These are phyloP conservation scores for Zoysia matrella DNA, from an alignment of 202 grass and related monocot genomes.

Conservation along the genomic window DNA sequence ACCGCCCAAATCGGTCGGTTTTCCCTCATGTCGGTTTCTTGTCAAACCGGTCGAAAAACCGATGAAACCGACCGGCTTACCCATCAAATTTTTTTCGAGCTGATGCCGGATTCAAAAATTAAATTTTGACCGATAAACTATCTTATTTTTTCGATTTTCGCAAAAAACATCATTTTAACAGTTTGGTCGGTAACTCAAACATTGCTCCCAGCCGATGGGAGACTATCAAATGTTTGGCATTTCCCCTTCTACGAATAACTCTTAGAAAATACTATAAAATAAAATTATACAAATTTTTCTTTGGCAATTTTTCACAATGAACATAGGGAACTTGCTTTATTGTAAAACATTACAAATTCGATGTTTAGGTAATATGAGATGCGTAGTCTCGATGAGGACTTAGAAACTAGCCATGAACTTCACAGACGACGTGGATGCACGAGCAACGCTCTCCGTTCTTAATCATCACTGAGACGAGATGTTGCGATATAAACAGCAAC, in stretches of 20 bases:
- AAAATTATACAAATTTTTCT: neutral
- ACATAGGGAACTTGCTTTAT: neutral
- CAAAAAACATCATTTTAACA: no score
- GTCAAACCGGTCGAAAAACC: no score
- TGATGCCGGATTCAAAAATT: no score
- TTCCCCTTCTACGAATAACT: neutral
- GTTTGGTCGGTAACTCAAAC: no score
- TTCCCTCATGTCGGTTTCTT: no score
- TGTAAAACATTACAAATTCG: no score
- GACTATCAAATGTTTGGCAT: neutral
- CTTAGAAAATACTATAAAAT: no score
- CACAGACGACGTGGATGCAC: neutral
- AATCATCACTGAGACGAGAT: constrained; percentile 2
- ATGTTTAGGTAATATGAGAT: neutral
- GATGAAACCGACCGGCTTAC: no score
- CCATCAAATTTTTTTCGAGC: no score
- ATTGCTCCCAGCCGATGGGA: neutral
- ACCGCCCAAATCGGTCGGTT: no score
- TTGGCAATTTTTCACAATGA: neutral
- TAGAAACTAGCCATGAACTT: neutral
- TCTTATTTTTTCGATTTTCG: no score
- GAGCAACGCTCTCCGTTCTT: neutral
- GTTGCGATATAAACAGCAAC: constrained; percentile 1
- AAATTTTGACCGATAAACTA: no score
- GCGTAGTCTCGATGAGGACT: neutral